phyloP scores from a whole-genome alignment of 2,329 filamentous ascomycete species.

The Scedosporium dehoogii region DNA sequence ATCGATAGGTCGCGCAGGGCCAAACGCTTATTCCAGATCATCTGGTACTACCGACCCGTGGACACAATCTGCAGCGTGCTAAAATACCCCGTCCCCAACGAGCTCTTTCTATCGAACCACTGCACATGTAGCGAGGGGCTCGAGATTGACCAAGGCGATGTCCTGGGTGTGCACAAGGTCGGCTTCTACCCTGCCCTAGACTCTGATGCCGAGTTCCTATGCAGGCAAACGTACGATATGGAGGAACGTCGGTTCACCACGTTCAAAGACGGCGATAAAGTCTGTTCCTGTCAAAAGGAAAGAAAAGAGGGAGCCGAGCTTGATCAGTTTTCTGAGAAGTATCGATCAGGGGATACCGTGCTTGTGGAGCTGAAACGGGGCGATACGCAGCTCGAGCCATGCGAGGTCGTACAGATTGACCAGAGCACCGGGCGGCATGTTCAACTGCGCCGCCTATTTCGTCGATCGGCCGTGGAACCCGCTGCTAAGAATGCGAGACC shows the following conservation, averaged over 20 bases:
- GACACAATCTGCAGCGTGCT: slow-evolving; percentile 62
- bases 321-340: slow-evolving; percentile 17
- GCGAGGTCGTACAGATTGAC: slow-evolving; percentile 39
- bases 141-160: slow-evolving; percentile 40
- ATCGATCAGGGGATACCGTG: slow-evolving; percentile 49
- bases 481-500: slow-evolving; percentile 20
- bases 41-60: slow-evolving; percentile 63
- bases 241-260: slow-evolving; percentile 52
- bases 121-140: slow-evolving; percentile 48
- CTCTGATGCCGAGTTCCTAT: slow-evolving; percentile 46
- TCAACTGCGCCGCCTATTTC: slow-evolving; percentile 40
- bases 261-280: slow-evolving; percentile 42
- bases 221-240: slow-evolving; percentile 59
- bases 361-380: slow-evolving; percentile 28
- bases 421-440: slow-evolving; percentile 14
- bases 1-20: slow-evolving; percentile 29
- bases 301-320: neutral
- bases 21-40: slow-evolving; percentile 44
- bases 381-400: slow-evolving; percentile 43
- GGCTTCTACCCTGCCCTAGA: slow-evolving; percentile 43
- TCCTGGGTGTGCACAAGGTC: slow-evolving; percentile 48
- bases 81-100: slow-evolving; percentile 60
- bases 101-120: slow-evolving; percentile 67
- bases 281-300: slow-evolving; percentile 31
- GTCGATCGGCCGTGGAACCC: slow-evolving; percentile 32